phyloP scores from a whole-genome alignment of 768 basidiomycete species.

The Coprinopsis sp. region DNA sequence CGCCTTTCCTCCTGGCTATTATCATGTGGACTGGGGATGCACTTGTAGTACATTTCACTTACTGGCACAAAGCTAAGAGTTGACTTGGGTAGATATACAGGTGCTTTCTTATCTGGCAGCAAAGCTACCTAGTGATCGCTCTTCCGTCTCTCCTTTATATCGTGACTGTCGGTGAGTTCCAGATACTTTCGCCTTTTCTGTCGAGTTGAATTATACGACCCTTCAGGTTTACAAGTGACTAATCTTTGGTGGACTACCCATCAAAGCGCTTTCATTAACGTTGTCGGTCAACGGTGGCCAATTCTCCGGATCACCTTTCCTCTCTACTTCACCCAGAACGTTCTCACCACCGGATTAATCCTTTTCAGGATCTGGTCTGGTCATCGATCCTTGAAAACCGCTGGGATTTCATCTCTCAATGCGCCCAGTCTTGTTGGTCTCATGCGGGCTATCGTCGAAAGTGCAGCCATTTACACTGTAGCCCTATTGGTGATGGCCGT shows the following conservation, averaged over 20 bases:
- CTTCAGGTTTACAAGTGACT: conserved; percentile 7
- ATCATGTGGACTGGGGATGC: conserved; percentile 27
- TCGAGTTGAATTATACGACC: conserved; percentile 6
- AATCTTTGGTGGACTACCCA: conserved; percentile 23
- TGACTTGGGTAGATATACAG: conserved; percentile 22
- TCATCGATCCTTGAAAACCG: conserved; percentile 16
- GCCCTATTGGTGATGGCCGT: conserved; percentile 25
- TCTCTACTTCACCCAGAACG: conserved; percentile 22
- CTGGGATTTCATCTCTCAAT: conserved; percentile 13
- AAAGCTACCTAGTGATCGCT: conserved; percentile 16
- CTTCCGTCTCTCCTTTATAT: conserved; percentile 20
- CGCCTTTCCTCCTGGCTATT: conserved; percentile 19
- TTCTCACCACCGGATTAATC: conserved; percentile 28
- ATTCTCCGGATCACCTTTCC: conserved; percentile 23
- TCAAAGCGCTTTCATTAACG: not conserved
- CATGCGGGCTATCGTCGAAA: conserved; percentile 26
- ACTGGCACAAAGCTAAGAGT: not conserved
- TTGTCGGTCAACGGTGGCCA: not conserved
- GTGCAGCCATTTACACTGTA: conserved; percentile 28
- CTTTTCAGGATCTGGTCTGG: conserved; percentile 22
- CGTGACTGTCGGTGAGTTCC: conserved; percentile 17
- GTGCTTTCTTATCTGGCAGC: conserved; percentile 27
- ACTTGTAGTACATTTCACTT: conserved; percentile 20
- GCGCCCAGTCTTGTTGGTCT: conserved; percentile 16
- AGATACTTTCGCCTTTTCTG: not conserved